Evolutionary conservation across 2,329 filamentous ascomycete species (phyloP).

Genomic region (Leptographium procerum): DNA sequence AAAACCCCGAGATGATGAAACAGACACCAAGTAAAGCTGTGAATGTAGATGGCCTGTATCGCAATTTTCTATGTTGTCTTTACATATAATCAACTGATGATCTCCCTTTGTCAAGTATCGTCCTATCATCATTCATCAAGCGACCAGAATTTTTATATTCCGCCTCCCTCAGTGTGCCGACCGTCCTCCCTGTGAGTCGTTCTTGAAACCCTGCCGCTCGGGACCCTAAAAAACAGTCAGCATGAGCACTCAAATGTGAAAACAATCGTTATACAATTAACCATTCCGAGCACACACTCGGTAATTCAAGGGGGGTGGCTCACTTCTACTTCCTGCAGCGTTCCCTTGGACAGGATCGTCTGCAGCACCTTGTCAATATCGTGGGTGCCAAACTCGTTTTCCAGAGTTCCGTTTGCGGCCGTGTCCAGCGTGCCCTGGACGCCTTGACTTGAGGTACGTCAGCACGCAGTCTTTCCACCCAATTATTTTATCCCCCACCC

Average conservation of each 20-base stretch:
- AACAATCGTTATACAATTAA: too few relatives aligned
- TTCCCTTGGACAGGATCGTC: slow-evolving; percentile 69
- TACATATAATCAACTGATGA: background rate
- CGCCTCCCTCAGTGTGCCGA: background rate
- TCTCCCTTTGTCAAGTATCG: background rate
- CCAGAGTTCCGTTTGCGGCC: slow-evolving; percentile 63
- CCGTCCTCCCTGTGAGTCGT: slow-evolving; percentile 34
- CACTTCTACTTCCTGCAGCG: slow-evolving; percentile 49
- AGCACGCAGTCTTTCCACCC: background rate
- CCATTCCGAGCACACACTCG: too few relatives aligned
- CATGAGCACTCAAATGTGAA: background rate
- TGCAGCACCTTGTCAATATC: slow-evolving; percentile 71
- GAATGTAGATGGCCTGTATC: too few relatives aligned
- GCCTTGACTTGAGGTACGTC: slow-evolving; percentile 55
- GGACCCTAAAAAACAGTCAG: slow-evolving; percentile 28
- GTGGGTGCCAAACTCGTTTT: slow-evolving; percentile 78
- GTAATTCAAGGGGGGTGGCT: slow-evolving; percentile 14
- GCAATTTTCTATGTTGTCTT: background rate
- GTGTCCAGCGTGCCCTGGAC: slow-evolving; percentile 67
- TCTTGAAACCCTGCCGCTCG: slow-evolving; percentile 40
- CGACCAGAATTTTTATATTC: background rate
- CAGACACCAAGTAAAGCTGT: too few relatives aligned
- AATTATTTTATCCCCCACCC: background rate
- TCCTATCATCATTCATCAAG: background rate
- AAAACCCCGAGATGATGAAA: too few relatives aligned